Evolutionary conservation across 176 grass and related monocot genomes (phyloP).

Genomic region (Aegilops longissima): DNA sequence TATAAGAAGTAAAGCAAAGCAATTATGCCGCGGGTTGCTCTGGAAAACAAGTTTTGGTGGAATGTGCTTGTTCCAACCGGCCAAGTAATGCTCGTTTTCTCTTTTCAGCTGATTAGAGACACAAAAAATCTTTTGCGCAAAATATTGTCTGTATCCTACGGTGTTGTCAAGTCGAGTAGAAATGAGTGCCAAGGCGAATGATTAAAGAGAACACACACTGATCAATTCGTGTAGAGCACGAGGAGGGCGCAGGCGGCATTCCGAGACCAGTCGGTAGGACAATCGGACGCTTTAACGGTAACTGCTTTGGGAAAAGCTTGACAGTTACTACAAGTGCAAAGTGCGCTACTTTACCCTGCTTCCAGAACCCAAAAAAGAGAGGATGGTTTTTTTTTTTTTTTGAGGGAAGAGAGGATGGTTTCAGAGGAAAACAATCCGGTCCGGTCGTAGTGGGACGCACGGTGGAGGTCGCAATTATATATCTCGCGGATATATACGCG

Average conservation of each 20-base stretch:
- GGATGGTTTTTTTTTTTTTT: too few species aligned
- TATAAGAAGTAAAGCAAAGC: neutral
- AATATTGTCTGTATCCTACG: too few species aligned
- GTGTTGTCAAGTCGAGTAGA: neutral
- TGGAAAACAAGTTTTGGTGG: too few species aligned
- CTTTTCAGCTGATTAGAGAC: neutral
- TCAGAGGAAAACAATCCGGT: too few species aligned
- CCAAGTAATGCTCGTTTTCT: neutral
- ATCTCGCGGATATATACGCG: neutral
- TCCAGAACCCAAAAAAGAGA: neutral
- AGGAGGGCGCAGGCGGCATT: neutral
- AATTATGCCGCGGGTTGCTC: neutral
- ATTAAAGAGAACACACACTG: neutral
- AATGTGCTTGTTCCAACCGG: neutral
- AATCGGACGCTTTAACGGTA: slow-evolving; percentile 16
- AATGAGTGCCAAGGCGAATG: slow-evolving; percentile 21
- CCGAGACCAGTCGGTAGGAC: neutral
- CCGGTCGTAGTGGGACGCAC: neutral
- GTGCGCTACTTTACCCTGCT: neutral
- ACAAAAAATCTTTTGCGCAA: neutral
- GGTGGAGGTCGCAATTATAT: neutral
- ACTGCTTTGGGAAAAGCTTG: slow-evolving; percentile 4
- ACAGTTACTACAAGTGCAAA: neutral
- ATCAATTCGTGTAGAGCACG: too few species aligned
- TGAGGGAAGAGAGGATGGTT: too few species aligned